phyloP scores from a whole-genome alignment of 1,139 yeast genomes.

The Debaryomyces coudertii region DNA sequence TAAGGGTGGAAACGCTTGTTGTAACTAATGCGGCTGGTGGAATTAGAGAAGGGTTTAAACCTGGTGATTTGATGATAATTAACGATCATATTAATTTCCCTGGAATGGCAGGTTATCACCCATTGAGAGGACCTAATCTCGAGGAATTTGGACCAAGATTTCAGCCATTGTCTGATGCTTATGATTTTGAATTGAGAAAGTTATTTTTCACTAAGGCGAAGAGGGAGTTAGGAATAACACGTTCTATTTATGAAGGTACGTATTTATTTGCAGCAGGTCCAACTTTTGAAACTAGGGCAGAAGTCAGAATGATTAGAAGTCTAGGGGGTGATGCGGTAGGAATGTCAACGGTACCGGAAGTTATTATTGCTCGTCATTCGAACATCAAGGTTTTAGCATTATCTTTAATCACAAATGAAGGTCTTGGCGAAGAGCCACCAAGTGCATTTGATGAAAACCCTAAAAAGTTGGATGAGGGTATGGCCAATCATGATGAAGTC shows the following conservation, averaged over 20 bases:
- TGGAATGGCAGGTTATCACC: slow-evolving; percentile 86
- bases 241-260: slow-evolving; percentile 82
- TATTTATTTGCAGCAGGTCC: slow-evolving; percentile 92
- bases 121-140: slow-evolving; percentile 85
- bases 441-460: slow-evolving; percentile 65
- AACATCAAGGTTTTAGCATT: slow-evolving; percentile 82
- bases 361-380: slow-evolving; percentile 86
- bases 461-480: slow-evolving; percentile 64
- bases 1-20: slow-evolving; percentile 64
- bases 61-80: slow-evolving; percentile 91
- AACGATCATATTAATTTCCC: slow-evolving; percentile 89
- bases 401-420: slow-evolving; percentile 83
- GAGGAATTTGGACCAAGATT: slow-evolving; percentile 83
- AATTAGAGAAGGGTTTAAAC: slow-evolving; percentile 59
- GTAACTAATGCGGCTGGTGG: slow-evolving; percentile 98
- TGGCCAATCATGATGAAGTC: slow-evolving; percentile 90
- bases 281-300: slow-evolving; percentile 91
- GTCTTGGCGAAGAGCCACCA: slow-evolving; percentile 75
- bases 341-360: slow-evolving; percentile 98
- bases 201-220: slow-evolving; percentile 57
- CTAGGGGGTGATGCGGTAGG: slow-evolving; percentile 96
- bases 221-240: slow-evolving; percentile 50
- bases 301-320: slow-evolving; percentile 70
- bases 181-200: slow-evolving; percentile 71
- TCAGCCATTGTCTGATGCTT: slow-evolving; percentile 87